Evolutionary conservation across 495 filamentous ascomycete genomes (phyloP).

Genomic region (Thermochaetoides thermophila): DNA sequence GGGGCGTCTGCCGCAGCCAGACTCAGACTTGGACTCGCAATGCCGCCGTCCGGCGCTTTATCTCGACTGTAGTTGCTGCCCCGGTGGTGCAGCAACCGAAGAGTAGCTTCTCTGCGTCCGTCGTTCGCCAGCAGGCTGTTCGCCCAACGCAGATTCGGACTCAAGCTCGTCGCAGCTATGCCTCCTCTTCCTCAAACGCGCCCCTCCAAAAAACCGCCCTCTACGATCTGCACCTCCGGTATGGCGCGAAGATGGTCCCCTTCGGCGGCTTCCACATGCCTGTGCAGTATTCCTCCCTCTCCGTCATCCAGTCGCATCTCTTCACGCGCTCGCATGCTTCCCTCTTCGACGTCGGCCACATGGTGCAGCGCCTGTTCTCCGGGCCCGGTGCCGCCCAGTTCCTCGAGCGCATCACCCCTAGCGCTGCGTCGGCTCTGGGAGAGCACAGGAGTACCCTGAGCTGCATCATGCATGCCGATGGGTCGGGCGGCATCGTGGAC

Average conservation of each 20-base stretch:
- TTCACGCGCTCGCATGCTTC: conserved; percentile 80
- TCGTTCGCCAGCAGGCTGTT: too few species aligned
- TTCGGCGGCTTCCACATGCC: conserved; percentile 93
- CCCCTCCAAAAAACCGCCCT: conserved; percentile 56
- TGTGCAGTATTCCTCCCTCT: conserved; percentile 63
- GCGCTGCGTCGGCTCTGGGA: conserved; percentile 32
- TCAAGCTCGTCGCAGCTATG: conserved; percentile 12
- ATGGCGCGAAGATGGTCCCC: conserved; percentile 90
- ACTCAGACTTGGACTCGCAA: conserved; percentile 1
- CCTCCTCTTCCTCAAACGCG: conserved; percentile 16
- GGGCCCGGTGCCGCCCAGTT: conserved; percentile 67
- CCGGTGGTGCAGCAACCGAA: not conserved
- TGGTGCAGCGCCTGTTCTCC: conserved; percentile 52
- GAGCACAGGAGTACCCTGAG: conserved; percentile 58
- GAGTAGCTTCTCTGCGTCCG: too few species aligned
- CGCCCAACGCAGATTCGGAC: too few species aligned
- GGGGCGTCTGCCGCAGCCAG: conserved; percentile 7
- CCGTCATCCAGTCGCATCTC: conserved; percentile 63
- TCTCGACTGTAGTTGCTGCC: not conserved
- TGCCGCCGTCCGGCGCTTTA: conserved; percentile 4
- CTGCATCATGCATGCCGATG: conserved; percentile 53
- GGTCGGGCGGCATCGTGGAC: conserved; percentile 81
- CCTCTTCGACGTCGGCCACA: conserved; percentile 78
- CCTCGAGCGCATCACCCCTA: conserved; percentile 67
- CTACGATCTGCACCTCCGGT: conserved; percentile 62